phyloP scores from a whole-genome alignment of 139 green algal species.

The Chlorella sp. region DNA sequence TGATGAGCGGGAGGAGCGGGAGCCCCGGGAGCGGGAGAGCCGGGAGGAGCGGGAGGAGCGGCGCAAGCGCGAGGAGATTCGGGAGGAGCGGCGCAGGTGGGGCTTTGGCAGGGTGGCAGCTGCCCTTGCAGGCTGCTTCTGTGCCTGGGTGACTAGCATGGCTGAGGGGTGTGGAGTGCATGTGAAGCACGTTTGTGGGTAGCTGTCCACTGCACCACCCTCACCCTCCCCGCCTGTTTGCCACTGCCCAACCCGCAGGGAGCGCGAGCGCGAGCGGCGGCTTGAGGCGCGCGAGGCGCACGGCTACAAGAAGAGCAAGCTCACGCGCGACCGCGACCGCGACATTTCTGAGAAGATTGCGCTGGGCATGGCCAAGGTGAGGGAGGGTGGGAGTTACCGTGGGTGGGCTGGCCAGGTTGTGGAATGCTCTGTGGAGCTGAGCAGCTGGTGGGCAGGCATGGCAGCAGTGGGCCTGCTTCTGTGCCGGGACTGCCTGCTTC shows the following conservation, averaged over 20 bases:
- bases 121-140: not conserved
- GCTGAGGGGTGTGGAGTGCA: not conserved
- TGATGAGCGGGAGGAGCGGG: not conserved
- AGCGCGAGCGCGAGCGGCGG: constrained; percentile 92
- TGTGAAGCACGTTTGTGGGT: too few relatives aligned
- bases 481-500: too few relatives aligned
- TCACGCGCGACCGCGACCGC: constrained; percentile 94
- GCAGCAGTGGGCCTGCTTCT: too few relatives aligned
- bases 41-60: constrained; percentile 84
- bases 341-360: constrained; percentile 95
- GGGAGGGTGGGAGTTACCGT: not conserved
- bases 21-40: constrained; percentile 44
- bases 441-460: too few relatives aligned
- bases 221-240: too few relatives aligned
- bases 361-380: constrained; percentile 72
- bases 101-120: not conserved
- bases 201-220: too few relatives aligned
- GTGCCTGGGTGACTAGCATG: not conserved
- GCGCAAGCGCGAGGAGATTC: constrained; percentile 82
- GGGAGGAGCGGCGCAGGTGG: constrained; percentile 72
- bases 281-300: constrained; percentile 80
- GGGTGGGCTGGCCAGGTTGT: not conserved
- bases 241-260: constrained; percentile 59
- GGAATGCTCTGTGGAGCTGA: too few relatives aligned
- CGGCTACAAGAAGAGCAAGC: constrained; percentile 89